A percentile compares a stretch with the other conserved stretches of the same genome.
Evolutionary conservation across 371 early-diverging fungal species (phyloP).

Genomic region (Mortierella sp.): DNA sequence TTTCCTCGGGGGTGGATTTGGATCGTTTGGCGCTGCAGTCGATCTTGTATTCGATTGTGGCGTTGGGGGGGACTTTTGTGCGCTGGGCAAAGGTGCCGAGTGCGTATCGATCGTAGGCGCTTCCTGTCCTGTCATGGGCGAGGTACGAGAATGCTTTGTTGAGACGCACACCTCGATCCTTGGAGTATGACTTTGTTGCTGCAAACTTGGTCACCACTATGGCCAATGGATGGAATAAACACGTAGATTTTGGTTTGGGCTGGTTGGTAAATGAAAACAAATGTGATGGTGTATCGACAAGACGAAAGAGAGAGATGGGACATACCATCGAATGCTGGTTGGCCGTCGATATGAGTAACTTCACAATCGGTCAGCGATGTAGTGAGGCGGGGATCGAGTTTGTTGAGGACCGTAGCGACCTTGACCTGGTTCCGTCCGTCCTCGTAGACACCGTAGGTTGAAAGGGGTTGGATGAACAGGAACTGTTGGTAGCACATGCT

Average conservation of each 20-base stretch:
- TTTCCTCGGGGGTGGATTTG: not conserved
- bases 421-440: conserved; percentile 44
- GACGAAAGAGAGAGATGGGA: not conserved
- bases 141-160: conserved; percentile 54
- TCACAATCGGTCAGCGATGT: conserved; percentile 42
- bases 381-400: conserved; percentile 30
- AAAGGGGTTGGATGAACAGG: conserved; percentile 45
- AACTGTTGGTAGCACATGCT: conserved; percentile 56
- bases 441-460: conserved; percentile 52
- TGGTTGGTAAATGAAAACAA: not conserved
- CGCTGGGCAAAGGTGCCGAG: conserved; percentile 53
- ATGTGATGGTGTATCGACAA: not conserved
- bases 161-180: conserved; percentile 48
- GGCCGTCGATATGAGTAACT: conserved; percentile 52
- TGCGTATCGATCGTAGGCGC: conserved; percentile 35
- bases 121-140: conserved; percentile 40
- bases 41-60: conserved; percentile 41
- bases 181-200: conserved; percentile 41
- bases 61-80: conserved; percentile 30
- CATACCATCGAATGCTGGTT: conserved; percentile 44
- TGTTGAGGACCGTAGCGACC: conserved; percentile 40
- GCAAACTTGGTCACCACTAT: conserved; percentile 36
- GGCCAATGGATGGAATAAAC: not conserved
- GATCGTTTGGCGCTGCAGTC: conserved; percentile 30
- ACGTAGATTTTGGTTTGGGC: not conserved